Percentiles rank a stretch among this genome's conserved stretches.
Evolutionary conservation across 148 eudicot genomes (phyloP).

Genomic region (Diospyros lotus): DNA sequence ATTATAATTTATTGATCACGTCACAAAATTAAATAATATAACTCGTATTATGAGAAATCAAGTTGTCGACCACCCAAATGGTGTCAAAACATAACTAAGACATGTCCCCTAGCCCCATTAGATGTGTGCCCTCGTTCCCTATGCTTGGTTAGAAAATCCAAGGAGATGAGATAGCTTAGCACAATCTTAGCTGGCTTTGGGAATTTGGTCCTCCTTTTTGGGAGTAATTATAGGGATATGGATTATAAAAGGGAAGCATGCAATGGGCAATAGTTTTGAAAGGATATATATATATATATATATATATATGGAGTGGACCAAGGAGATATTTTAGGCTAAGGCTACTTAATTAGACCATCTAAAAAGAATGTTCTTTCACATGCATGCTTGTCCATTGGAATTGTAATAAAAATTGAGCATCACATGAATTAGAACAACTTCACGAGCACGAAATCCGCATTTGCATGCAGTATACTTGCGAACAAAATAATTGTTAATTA

Average conservation of each 20-base stretch:
- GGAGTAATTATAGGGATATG: too few relatives aligned
- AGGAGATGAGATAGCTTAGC: not conserved
- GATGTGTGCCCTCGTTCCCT: not conserved
- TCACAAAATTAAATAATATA: too few relatives aligned
- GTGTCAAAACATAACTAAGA: not conserved
- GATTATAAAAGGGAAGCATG: too few relatives aligned
- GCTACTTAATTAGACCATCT: not conserved
- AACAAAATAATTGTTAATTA: too few relatives aligned
- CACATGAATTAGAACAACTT: not conserved
- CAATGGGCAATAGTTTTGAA: too few relatives aligned
- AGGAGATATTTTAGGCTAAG: too few relatives aligned
- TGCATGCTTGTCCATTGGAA: not conserved
- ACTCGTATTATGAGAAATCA: too few relatives aligned
- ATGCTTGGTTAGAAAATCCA: not conserved
- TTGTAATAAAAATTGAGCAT: not conserved
- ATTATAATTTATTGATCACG: too few relatives aligned
- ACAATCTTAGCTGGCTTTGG: not conserved
- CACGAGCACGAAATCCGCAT: slow-evolving; percentile 1
- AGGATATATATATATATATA: too few relatives aligned
- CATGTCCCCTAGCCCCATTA: not conserved
- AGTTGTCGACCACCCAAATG: too few relatives aligned
- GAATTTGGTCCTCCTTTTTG: slow-evolving; percentile 1
- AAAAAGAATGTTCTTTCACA: slow-evolving; percentile 9
- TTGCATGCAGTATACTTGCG: too few relatives aligned
- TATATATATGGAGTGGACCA: too few relatives aligned